phyloP scores from a whole-genome alignment of 192 early-diverging fungal genomes.

The Chytriomyces sp. region DNA sequence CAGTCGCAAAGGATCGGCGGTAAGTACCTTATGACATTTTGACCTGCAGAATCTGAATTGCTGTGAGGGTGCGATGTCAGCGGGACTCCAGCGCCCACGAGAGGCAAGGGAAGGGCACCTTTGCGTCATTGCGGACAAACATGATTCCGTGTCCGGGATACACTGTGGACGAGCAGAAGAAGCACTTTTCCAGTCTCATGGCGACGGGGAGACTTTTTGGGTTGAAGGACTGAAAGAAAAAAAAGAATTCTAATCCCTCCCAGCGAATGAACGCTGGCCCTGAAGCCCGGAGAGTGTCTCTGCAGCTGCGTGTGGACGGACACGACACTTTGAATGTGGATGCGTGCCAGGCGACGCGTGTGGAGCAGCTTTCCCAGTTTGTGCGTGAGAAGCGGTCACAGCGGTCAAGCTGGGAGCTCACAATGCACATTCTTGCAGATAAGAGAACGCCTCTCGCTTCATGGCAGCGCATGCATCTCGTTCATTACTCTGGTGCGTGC shows the following conservation, averaged over 20 bases:
- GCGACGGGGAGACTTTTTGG: background rate
- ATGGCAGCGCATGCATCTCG: no score
- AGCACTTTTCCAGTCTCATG: slow-evolving; percentile 99
- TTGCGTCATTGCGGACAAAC: slow-evolving; percentile 98
- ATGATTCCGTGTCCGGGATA: slow-evolving; percentile 98
- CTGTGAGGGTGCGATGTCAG: slow-evolving; percentile 36
- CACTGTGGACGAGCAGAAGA: slow-evolving; percentile 95
- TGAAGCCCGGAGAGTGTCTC: no score
- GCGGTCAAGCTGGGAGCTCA: no score
- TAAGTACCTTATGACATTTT: slow-evolving; percentile 94
- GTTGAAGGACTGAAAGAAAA: slow-evolving; percentile 12
- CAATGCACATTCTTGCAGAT: no score
- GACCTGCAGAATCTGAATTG: slow-evolving; percentile 94
- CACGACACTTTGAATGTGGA: no score
- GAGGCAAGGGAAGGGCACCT: slow-evolving; percentile 56
- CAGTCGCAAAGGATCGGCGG: background rate
- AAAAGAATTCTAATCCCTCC: slow-evolving; percentile 6
- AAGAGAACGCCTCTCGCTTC: no score
- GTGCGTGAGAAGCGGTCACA: no score
- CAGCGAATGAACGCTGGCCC: no score
- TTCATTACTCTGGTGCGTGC: no score
- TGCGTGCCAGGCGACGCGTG: no score
- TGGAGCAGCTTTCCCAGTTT: no score
- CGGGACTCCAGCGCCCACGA: background rate
- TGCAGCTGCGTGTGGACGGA: no score